A percentile compares a stretch with the other conserved stretches of the same genome.
Evolutionary conservation across 2,329 filamentous ascomycete genomes (phyloP).

Genomic region (Aureobasidium melanogenum): DNA sequence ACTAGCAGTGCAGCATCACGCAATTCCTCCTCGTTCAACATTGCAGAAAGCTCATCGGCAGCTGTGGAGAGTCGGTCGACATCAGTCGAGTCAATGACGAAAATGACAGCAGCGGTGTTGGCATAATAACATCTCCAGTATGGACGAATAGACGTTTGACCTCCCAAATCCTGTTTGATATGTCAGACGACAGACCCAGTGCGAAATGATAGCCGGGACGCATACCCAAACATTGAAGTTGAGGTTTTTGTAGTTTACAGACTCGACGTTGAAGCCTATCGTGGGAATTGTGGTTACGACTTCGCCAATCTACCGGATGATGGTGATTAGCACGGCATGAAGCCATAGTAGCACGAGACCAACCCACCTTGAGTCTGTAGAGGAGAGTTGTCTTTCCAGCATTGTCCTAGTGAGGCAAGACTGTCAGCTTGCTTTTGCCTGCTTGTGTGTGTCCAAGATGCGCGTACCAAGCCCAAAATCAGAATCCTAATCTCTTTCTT

Average conservation of each 20-base stretch:
- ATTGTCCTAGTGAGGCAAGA: slow-evolving; percentile 61
- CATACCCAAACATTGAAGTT: slow-evolving; percentile 98
- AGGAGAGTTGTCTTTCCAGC: slow-evolving; percentile 95
- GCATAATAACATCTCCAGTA: slow-evolving; percentile 99
- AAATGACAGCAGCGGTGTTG: slow-evolving; percentile 96
- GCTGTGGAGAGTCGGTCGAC: slow-evolving; percentile 91
- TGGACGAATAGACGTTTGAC: slow-evolving; percentile 95
- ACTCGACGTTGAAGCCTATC: slow-evolving; percentile 98
- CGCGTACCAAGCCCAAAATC: slow-evolving; percentile 78
- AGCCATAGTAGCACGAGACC: not conserved
- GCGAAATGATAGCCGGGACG: slow-evolving; percentile 7
- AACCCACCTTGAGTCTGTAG: slow-evolving; percentile 80
- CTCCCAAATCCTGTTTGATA: slow-evolving; percentile 68
- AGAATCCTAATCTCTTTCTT: slow-evolving; percentile 98
- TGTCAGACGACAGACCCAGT: slow-evolving; percentile 1
- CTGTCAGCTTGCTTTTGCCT: not conserved
- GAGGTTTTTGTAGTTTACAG: slow-evolving; percentile 94
- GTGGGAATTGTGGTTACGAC: slow-evolving; percentile 98
- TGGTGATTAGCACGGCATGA: not conserved
- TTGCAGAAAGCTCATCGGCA: slow-evolving; percentile 82
- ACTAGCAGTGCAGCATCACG: slow-evolving; percentile 86
- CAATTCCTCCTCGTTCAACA: slow-evolving; percentile 95
- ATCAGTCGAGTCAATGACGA: slow-evolving; percentile 97
- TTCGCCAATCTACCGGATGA: slow-evolving; percentile 69
- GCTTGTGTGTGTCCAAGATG: not conserved